Evolutionary conservation across 345 rosid species (phyloP), one percentile per base, ranked within the genome.

Genomic region (Eucalyptus camaldulensis): DNA sequence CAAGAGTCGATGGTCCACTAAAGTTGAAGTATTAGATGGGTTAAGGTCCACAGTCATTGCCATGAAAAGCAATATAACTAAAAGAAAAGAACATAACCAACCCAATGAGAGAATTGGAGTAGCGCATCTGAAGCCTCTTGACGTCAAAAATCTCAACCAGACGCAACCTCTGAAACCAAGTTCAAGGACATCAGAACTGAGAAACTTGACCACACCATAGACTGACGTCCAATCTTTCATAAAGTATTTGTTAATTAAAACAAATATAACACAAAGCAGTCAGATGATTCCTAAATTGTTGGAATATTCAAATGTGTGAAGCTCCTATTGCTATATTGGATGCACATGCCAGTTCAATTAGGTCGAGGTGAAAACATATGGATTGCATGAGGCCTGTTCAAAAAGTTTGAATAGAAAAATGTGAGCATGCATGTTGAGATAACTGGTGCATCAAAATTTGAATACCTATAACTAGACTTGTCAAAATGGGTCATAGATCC

Each of bases 61-160:
- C 51, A 47, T 7, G 24, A 67, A n/a, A 17, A 8, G 43, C 11
- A 65, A 56, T 43, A 69, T 86, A 72, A 56, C 9, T 62, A 19
- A 80, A 45, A 37, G n/a, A 83, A 83, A 86, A 86, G 60, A 85
- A 51, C 85, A 90, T 60, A 89, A 88, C 94, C 86, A 90, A 98
- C 99, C 99, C 99, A 89, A 98, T 93, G 88, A 94, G 90, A 86
- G 98, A 96, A 53, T 95, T 95, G 51, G 95, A 96, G 81, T 96
- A 98, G 49, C 96, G 98, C 98, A 98, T 95, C 91, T 98, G 99
- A 91, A 98, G 96, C 89, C 98, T 95, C 91, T 97, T 96, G 86
- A 97, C 94, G 90, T 98, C 98, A 93, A 93, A 98, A 87, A 97
- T 94, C 88, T 98, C 99, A 85, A 97, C 91, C 88, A 98, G 95